phyloP scores from a whole-genome alignment of 1,139 yeast genomes.

The Saccharomyces pastorianus region DNA sequence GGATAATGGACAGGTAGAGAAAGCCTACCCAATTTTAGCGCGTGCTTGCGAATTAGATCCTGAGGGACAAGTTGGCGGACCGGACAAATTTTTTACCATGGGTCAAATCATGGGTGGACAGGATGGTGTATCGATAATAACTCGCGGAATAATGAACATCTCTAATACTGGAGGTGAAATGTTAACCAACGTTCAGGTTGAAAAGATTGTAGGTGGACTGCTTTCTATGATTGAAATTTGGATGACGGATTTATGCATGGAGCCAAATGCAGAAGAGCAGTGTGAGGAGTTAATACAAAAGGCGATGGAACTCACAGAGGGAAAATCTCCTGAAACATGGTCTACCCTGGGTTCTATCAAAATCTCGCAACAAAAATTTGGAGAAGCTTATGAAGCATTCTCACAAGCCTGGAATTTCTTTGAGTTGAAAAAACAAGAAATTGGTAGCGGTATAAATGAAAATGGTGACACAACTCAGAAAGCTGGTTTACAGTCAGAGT shows the following conservation, averaged over 20 bases:
- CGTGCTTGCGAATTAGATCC: constrained; percentile 66
- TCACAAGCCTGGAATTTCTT: constrained; percentile 67
- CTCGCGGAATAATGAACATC: constrained; percentile 51
- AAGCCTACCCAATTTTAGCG: constrained; percentile 60
- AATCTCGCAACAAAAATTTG: constrained; percentile 72
- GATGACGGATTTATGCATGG: constrained; percentile 99
- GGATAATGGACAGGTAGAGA: constrained; percentile 71
- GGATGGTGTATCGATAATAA: constrained; percentile 62
- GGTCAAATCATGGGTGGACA: constrained; percentile 86
- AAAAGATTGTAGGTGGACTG: constrained; percentile 60
- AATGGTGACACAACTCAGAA: constrained; percentile 32
- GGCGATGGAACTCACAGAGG: constrained; percentile 53
- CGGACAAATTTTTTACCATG: constrained; percentile 77
- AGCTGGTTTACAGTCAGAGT: constrained; percentile 38
- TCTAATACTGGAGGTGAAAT: constrained; percentile 29
- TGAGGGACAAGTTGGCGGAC: constrained; percentile 48
- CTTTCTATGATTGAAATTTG: constrained; percentile 89
- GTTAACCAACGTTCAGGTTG: constrained; percentile 31
- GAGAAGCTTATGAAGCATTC: constrained; percentile 68
- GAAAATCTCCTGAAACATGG: constrained; percentile 67
- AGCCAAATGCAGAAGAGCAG: constrained; percentile 70
- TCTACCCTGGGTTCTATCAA: constrained; percentile 78
- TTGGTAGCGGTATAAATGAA: constrained; percentile 39
- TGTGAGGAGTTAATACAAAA: constrained; percentile 68
- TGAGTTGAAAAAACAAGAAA: constrained; percentile 40